Evolutionary conservation across 805 yeast genomes (phyloP).

Genomic region (Gaillardinia entomophila): DNA sequence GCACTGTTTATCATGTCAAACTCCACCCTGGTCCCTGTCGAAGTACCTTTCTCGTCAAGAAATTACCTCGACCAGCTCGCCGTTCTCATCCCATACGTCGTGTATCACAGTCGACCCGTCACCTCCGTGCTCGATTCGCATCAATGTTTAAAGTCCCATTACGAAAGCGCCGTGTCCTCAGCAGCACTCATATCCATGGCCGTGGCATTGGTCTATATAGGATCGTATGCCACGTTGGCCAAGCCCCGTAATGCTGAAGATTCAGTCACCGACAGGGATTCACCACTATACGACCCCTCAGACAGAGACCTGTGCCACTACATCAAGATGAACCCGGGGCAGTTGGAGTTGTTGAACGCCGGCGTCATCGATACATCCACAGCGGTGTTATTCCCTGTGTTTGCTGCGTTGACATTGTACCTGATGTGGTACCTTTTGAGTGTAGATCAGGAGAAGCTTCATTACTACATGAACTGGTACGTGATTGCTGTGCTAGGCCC

Average conservation of each 20-base stretch:
- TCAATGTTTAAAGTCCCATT: background rate
- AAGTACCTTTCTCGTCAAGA: background rate
- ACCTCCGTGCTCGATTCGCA: background rate
- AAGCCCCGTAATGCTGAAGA: conserved; percentile 19
- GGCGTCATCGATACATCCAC: conserved; percentile 9
- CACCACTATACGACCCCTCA: conserved; percentile 14
- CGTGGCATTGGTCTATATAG: conserved; percentile 6
- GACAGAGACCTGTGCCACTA: conserved; percentile 15
- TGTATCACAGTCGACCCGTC: background rate
- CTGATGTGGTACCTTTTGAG: conserved; percentile 32
- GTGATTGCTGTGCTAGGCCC: conserved; percentile 25
- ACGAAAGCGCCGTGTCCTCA: background rate
- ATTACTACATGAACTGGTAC: conserved; percentile 27
- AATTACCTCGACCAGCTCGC: conserved; percentile 2
- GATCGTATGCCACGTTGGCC: conserved; percentile 14
- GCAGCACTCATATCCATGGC: background rate
- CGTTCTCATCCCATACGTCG: conserved; percentile 1
- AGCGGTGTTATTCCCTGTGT: conserved; percentile 40
- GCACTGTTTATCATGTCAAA: too few relatives aligned
- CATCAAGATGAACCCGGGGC: conserved; percentile 5
- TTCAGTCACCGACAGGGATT: conserved; percentile 11
- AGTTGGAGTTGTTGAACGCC: conserved; percentile 3
- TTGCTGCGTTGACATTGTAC: conserved; percentile 34
- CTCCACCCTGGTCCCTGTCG: too few relatives aligned
- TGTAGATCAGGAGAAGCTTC: conserved; percentile 23